Conservation (phyloP, 2,329 filamentous ascomycete genomes). For the Penicillium sp. region DNA sequence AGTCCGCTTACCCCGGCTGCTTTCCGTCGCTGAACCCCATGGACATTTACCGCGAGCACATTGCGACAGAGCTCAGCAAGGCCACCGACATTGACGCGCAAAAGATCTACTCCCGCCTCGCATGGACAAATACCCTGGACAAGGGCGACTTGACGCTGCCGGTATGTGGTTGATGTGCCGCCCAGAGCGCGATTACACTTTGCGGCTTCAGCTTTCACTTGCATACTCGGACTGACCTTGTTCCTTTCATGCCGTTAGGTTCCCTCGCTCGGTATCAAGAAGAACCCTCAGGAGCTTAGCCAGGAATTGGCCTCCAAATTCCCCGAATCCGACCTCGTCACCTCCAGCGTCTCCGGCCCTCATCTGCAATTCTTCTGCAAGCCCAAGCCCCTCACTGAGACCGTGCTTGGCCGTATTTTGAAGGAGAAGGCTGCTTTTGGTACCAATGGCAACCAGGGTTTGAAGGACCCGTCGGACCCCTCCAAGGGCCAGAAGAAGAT, state of each 20-base stretch:
- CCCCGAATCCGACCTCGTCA: constrained; percentile 55
- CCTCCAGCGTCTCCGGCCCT: constrained; percentile 53
- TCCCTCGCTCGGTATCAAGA: constrained; percentile 48
- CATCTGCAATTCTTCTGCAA: constrained; percentile 66
- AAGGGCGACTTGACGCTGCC: constrained; percentile 46
- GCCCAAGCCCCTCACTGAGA: constrained; percentile 50
- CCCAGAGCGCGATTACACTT: background rate
- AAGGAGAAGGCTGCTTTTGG: constrained; percentile 56
- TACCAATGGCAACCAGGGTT: constrained; percentile 55
- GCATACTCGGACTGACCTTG: constrained; percentile 9
- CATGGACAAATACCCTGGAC: constrained; percentile 45
- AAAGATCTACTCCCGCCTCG: constrained; percentile 39
- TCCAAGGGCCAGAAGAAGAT: constrained; percentile 55
- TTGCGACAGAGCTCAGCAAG: constrained; percentile 41
- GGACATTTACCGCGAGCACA: constrained; percentile 45
- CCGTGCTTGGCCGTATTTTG: constrained; percentile 58
- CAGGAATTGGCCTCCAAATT: constrained; percentile 55
- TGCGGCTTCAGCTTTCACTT: background rate
- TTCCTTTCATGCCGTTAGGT: constrained; percentile 25
- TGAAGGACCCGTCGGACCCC: constrained; percentile 55
- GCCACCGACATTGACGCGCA: constrained; percentile 37
- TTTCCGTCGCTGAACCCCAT: constrained; percentile 46
- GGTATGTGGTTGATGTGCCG: constrained; percentile 28
- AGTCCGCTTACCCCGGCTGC: constrained; percentile 40
- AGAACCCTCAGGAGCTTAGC: constrained; percentile 55